Evolutionary conservation across 2,329 filamentous ascomycete genomes (phyloP).

Genomic region (Penicillium sp.): DNA sequence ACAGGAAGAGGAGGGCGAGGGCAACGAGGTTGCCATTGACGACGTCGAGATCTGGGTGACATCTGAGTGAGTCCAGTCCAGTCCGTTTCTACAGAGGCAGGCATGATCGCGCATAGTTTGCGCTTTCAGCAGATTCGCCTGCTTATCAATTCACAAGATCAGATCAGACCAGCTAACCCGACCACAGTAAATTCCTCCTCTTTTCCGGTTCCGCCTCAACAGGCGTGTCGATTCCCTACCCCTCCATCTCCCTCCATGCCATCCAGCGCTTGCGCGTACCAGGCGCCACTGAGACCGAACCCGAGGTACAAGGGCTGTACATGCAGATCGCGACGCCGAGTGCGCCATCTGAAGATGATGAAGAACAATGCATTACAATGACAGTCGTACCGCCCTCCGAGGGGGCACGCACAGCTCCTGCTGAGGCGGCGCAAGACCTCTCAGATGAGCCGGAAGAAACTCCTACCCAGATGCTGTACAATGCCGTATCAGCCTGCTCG

Average conservation of each 20-base stretch:
- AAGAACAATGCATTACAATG: constrained; percentile 48
- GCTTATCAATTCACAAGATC: no score
- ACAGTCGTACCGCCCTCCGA: constrained; percentile 46
- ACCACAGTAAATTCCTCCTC: constrained; percentile 48
- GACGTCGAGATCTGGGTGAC: constrained; percentile 53
- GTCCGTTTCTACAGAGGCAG: background rate
- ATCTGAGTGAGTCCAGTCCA: constrained; percentile 46
- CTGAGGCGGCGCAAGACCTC: constrained; percentile 26
- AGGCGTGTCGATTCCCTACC: constrained; percentile 53
- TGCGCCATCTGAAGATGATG: constrained; percentile 37
- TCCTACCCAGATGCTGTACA: constrained; percentile 47
- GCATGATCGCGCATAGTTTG: background rate
- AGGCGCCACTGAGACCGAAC: constrained; percentile 19
- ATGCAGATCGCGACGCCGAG: constrained; percentile 49
- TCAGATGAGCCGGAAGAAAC: constrained; percentile 37
- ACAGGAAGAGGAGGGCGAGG: constrained; percentile 20
- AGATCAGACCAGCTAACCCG: background rate
- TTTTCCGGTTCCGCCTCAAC: constrained; percentile 39
- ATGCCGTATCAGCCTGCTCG: constrained; percentile 52
- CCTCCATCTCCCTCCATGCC: constrained; percentile 53
- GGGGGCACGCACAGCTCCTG: constrained; percentile 4
- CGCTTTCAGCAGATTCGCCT: background rate
- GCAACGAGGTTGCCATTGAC: constrained; percentile 43
- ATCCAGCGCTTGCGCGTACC: constrained; percentile 50
- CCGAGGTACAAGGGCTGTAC: constrained; percentile 50